Base-by-base conservation (phyloP, 768 basidiomycete genomes). In the Sarcodon sp. region DNA sequence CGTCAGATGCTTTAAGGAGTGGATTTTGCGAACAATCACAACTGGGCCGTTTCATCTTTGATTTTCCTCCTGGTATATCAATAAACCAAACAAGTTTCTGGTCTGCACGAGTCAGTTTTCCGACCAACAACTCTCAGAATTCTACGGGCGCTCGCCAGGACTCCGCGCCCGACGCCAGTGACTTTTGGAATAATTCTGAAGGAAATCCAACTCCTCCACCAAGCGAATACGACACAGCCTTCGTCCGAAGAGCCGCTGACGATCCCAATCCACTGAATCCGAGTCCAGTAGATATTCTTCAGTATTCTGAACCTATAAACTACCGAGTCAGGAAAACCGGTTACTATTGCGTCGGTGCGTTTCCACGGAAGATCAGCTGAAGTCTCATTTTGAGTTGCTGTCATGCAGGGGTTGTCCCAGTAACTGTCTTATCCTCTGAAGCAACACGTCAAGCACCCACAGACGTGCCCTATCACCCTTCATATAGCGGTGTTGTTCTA, bases 291-390 rank as follows among this genome's bases (percentile, higher is more conserved):
- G 72, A 68, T 13, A 61, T 76, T 6, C 64, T 81, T 35, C 51
- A 60, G 15, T 93, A 92, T 57, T 64, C 64, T 0, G 72, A 73
- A 31, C 82, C 91, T 1, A 88, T 94, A 54, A 80, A 80, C 44
- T 97, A 98, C 62, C 63, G 71, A 18, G 88, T 98, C 18, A 68
- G 69, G 27, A 85, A 84, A 62, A 92, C 89, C 1, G 96, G 94
- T 1, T 97, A 96, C 61, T 98, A 96, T 62, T 98, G 94, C 62
- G 83, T 94, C 53, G 92, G 93, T 83, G 61, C 65, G 87, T 59
- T 33, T n/a, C n/a, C 6, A 27, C 21, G 21, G 21, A 27, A 27
- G 21, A 27, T 27, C 2, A 27, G 4, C 21, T 27, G 21, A 27
- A 27, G 21, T 27, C 4, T 27, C 21, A 27, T 27, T n/a, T n/a